A percentile compares a stretch with the other conserved stretches of the same genome.
phyloP scores from a whole-genome alignment of 768 basidiomycete genomes.

The Holtermanniella nyarrowii region DNA sequence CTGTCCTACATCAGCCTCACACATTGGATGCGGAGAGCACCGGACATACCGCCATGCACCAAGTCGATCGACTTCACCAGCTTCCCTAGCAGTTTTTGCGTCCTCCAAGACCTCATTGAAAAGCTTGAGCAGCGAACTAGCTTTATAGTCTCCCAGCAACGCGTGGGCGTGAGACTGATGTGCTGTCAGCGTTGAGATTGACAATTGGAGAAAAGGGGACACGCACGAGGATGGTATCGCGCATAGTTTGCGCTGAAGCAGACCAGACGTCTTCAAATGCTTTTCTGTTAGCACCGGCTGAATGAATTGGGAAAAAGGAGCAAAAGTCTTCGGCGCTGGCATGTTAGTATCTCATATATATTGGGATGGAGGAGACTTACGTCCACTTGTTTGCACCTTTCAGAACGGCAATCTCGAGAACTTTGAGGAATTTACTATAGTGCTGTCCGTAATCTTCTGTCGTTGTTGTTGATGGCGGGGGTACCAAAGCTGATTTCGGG shows the following conservation, averaged over 20 bases:
- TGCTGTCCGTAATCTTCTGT: conserved; percentile 24
- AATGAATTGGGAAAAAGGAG: conserved; percentile 17
- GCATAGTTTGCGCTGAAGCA: conserved; percentile 14
- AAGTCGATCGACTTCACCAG: background rate
- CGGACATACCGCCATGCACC: background rate
- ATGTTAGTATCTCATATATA: background rate
- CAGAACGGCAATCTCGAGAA: conserved; percentile 29
- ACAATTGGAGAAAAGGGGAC: background rate
- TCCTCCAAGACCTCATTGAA: conserved; percentile 30
- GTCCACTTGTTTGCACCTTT: conserved; percentile 37
- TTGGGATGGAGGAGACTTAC: conserved; percentile 16
- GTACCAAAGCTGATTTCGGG: background rate
- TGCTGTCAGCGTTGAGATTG: background rate
- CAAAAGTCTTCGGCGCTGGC: conserved; percentile 21
- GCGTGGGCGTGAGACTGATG: conserved; percentile 15
- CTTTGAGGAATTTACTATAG: conserved; percentile 23
- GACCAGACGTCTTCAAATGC: conserved; percentile 20
- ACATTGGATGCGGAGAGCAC: background rate
- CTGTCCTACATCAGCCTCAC: conserved; percentile 5
- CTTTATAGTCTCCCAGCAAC: conserved; percentile 25
- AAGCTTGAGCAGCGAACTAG: conserved; percentile 17
- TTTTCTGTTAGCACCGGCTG: conserved; percentile 8
- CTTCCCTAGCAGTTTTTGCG: conserved; percentile 7
- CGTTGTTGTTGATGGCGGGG: background rate
- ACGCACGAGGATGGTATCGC: conserved; percentile 28